phyloP scores from a whole-genome alignment of 2,329 filamentous ascomycete genomes.

The Lasiodiplodia citricola region DNA sequence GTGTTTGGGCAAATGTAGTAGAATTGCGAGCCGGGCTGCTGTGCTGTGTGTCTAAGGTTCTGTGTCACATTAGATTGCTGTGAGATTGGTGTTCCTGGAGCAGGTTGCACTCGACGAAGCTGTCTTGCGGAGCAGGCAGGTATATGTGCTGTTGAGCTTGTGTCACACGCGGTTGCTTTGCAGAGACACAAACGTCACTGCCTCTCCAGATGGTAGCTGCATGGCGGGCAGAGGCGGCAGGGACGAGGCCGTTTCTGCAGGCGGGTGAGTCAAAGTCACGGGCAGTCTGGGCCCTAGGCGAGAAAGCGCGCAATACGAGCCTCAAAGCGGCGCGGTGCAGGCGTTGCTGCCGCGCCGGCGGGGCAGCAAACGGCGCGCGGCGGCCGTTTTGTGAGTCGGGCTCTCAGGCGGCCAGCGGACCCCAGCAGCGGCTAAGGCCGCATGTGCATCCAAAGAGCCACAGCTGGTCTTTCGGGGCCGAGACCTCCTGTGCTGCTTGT shows the following conservation, averaged over 20 bases:
- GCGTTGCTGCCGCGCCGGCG: not conserved
- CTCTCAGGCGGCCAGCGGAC: constrained; percentile 7
- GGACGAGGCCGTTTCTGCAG: not conserved
- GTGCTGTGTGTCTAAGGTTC: not conserved
- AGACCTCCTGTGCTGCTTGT: constrained; percentile 23
- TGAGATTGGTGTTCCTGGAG: not conserved
- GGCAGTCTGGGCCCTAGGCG: not conserved
- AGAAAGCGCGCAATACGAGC: constrained; percentile 5
- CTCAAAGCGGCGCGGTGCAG: not conserved
- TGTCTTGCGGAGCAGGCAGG: not conserved
- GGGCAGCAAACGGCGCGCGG: constrained; percentile 8
- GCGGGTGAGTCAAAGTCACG: constrained; percentile 4
- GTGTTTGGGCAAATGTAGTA: not conserved
- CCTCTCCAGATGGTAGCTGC: too few relatives aligned
- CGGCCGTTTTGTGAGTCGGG: not conserved
- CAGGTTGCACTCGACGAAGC: not conserved
- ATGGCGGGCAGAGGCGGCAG: not conserved
- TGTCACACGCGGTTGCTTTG: too few relatives aligned
- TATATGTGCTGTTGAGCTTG: too few relatives aligned
- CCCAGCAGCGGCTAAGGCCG: constrained; percentile 23
- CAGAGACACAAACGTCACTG: too few relatives aligned
- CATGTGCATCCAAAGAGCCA: constrained; percentile 22
- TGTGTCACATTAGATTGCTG: not conserved
- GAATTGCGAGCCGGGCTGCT: too few relatives aligned
- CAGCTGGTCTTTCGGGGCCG: constrained; percentile 21